Evolutionary conservation across 2,329 filamentous ascomycete species (phyloP).

Genomic region (Dactylellina cionopaga): DNA sequence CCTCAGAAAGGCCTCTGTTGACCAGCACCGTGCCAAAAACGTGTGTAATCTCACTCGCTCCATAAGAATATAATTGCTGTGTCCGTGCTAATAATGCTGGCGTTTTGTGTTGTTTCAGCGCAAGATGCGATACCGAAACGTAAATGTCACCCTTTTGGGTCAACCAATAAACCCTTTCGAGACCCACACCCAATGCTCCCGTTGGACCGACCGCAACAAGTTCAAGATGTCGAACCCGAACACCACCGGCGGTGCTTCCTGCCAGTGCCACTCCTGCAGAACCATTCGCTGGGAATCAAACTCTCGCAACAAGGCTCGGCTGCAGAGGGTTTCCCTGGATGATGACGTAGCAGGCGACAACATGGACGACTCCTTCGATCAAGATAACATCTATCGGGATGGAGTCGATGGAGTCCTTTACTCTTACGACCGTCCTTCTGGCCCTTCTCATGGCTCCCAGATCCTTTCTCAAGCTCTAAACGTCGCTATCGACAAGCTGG

Average conservation of each 20-base stretch:
- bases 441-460: constrained; percentile 54
- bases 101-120: no score
- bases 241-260: constrained; percentile 31
- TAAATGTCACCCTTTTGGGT: constrained; percentile 55
- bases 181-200: constrained; percentile 6
- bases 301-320: constrained; percentile 41
- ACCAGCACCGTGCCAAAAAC: constrained; percentile 56
- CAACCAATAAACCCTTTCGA: constrained; percentile 36
- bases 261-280: constrained; percentile 54
- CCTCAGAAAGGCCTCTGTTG: constrained; percentile 55
- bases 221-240: constrained; percentile 52
- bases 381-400: constrained; percentile 52
- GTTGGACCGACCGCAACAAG: constrained; percentile 57
- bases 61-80: neutral
- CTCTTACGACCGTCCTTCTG: constrained; percentile 54
- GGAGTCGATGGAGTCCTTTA: constrained; percentile 55
- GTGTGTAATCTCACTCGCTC: constrained; percentile 40
- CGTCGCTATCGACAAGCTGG: constrained; percentile 56
- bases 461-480: constrained; percentile 55
- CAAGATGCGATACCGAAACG: constrained; percentile 56
- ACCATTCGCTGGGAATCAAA: constrained; percentile 28
- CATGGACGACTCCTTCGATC: constrained; percentile 52
- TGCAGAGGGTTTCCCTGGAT: constrained; percentile 38
- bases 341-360: constrained; percentile 31
- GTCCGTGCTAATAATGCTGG: constrained; percentile 12